Evolutionary conservation across 2,329 filamentous ascomycete genomes (phyloP), one percentile per base, ranked within the genome.

Genomic region (Cladosporium sp.): DNA sequence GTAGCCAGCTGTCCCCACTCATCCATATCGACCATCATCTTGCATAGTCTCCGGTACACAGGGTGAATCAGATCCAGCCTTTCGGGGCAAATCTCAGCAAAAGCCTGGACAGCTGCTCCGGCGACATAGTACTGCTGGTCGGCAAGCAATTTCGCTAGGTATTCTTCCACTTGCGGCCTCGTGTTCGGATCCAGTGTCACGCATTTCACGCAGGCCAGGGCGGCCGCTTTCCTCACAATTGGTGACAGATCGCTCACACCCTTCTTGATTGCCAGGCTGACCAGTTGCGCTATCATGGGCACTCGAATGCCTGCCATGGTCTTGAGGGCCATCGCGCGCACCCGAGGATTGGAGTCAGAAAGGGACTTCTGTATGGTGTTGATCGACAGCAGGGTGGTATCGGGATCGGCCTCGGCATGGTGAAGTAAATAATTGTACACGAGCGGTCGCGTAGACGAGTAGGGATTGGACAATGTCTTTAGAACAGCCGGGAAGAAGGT

Each of bases 361-460:
- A 98, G 80, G 8, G 92, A 95, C 71, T 96, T 97, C 66, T 98
- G 93, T 60, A 98, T 97, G 6, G 93, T 95, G 71, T 98, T 98
- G 78, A 98, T 96, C 52, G 91, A 95, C 38, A 98, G 79, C 32
- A 98, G 79, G 16, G 93, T 91, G 39, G 96, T 86, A 70, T 98
- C 93, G 51, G 92, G 93, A 64, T 97, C 93, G 56, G 90, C 83
- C 68, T 97, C 93, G 67, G 93, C 93, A 78, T 98, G 91, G 67
- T 94, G 88, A 53, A 97, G 85, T 55, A 98, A 83, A 71, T 96
- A 98, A 67, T 96, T 95, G 75, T 98, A 98, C 55, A 98, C 93
- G 50, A 98, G 83, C 70, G 97, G 97, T 72, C 96, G 94, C 69
- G 97, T 91, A 64, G 95, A 90, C 61, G 96, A 79, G 62, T 90